Evolutionary conservation across 2,329 filamentous ascomycete genomes (phyloP), one percentile per base, ranked within the genome.

Genomic region (Epichloe gansuensis): DNA sequence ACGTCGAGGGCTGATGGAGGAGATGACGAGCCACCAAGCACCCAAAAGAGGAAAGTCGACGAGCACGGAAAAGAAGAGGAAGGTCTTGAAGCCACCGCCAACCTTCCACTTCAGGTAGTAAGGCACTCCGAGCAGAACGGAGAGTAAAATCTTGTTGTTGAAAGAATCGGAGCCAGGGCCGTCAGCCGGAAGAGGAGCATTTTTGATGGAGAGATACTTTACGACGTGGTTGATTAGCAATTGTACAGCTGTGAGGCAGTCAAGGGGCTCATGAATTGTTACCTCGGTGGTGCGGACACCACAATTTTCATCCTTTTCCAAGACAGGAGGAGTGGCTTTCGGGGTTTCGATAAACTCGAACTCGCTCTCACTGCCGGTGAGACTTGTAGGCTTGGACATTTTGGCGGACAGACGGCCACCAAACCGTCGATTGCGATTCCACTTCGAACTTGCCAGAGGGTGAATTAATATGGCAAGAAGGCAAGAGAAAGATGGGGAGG

Each of bases 161-260:
- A 97, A 98, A 70, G 75, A 83, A 61, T 95, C 89, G 69, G 80
- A 83, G 59, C 90, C 87, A 50, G 89, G 75, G 49, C 82, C 88
- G 69, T 98, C 93, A 59, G 91, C 91, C 39, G 93, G 93, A 44
- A 97, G 82, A 59, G 93, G 90, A 48, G 84, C 88, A 81, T 97
- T 97, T 68, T 94, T 88, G 73, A 97, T 97, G 56, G 89, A 94
- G 65, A 55, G 60, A 54, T 57, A 66, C 67, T 68, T 50, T 12
- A 50, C 46, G 5, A 25, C 21, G 25, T 2, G 42, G 8, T 25
- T 25, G 9, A 38, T 53, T 15, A 53, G 48, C 47, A 37, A 5
- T 39, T 31, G 23, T 17, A 23, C 7, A 39, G 11, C 7, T 3
- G 9, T 11, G 31, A 31, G 28, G 17, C 15, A 35, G 31, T n/a